Conservation (phyloP, 2,329 filamentous ascomycete genomes). For the Escovopsis sp. region DNA sequence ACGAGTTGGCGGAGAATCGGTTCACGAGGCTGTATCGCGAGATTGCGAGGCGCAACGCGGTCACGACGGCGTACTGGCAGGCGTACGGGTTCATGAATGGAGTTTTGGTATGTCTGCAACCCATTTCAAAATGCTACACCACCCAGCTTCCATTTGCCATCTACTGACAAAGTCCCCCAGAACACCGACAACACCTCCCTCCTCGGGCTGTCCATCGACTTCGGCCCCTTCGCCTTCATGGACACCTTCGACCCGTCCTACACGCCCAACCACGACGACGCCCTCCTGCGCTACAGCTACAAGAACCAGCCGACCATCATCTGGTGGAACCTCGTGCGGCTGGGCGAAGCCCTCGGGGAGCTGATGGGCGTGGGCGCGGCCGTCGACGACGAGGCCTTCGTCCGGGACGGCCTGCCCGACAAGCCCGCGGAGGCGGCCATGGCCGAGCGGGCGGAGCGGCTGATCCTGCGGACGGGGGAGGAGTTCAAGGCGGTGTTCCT, state of each 20-base stretch:
- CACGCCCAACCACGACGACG: constrained; percentile 93
- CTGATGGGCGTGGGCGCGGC: constrained; percentile 61
- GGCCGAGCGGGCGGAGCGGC: constrained; percentile 61
- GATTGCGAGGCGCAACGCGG: constrained; percentile 70
- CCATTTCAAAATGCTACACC: not conserved
- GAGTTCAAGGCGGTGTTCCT: constrained; percentile 84
- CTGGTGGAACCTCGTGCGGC: constrained; percentile 93
- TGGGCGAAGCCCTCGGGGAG: constrained; percentile 81
- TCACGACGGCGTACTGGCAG: constrained; percentile 86
- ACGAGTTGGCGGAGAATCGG: constrained; percentile 62
- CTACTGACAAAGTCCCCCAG: too few relatives aligned
- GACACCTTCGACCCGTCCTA: constrained; percentile 92
- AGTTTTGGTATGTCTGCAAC: constrained; percentile 40
- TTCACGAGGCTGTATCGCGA: constrained; percentile 80
- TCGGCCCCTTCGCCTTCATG: constrained; percentile 93
- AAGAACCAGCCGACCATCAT: constrained; percentile 89
- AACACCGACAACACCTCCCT: constrained; percentile 97
- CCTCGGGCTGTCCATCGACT: constrained; percentile 79
- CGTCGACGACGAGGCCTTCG: constrained; percentile 58
- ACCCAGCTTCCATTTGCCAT: constrained; percentile 11
- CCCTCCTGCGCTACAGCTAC: constrained; percentile 76
- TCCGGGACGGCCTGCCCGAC: constrained; percentile 52
- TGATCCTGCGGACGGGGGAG: constrained; percentile 68
- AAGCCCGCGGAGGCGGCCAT: constrained; percentile 50
- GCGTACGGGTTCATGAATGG: constrained; percentile 99